Evolutionary conservation across 129 eudicot genomes (phyloP).

Genomic region (Artemisia argyi): DNA sequence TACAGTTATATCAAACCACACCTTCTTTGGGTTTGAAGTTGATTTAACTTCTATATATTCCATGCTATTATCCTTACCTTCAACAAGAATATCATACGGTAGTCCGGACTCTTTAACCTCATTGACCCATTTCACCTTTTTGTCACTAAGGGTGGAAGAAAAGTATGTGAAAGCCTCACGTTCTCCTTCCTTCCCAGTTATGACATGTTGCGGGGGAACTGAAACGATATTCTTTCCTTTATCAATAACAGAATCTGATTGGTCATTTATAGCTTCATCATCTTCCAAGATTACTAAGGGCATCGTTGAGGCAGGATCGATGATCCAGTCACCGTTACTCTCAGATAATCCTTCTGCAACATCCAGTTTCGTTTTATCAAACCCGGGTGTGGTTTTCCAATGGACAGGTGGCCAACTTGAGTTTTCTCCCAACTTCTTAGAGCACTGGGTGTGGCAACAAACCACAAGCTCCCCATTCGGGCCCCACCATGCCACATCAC

Average conservation of each 20-base stretch:
- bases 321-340: not conserved
- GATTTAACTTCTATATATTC: slow-evolving; percentile 81
- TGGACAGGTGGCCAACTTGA: slow-evolving; percentile 1
- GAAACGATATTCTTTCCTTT: not conserved
- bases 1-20: slow-evolving; percentile 55
- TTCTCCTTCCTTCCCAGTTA: slow-evolving; percentile 63
- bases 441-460: no score
- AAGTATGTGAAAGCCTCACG: slow-evolving; percentile 51
- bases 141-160: slow-evolving; percentile 21
- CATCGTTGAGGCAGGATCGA: not conserved
- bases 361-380: slow-evolving; percentile 16
- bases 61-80: slow-evolving; percentile 29
- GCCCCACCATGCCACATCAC: no score
- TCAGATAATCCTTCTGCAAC: slow-evolving; percentile 3
- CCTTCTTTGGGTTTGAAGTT: slow-evolving; percentile 45
- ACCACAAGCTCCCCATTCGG: no score
- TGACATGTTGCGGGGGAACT: slow-evolving; percentile 29
- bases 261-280: not conserved
- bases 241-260: slow-evolving; percentile 5
- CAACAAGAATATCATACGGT: slow-evolving; percentile 62
- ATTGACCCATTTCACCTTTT: slow-evolving; percentile 62
- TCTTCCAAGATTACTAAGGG: not conserved
- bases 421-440: not conserved
- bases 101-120: slow-evolving; percentile 61
- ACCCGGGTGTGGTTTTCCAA: slow-evolving; percentile 87